Conservation (phyloP, 2,329 filamentous ascomycete species). For the Fonsecaea nubica region DNA sequence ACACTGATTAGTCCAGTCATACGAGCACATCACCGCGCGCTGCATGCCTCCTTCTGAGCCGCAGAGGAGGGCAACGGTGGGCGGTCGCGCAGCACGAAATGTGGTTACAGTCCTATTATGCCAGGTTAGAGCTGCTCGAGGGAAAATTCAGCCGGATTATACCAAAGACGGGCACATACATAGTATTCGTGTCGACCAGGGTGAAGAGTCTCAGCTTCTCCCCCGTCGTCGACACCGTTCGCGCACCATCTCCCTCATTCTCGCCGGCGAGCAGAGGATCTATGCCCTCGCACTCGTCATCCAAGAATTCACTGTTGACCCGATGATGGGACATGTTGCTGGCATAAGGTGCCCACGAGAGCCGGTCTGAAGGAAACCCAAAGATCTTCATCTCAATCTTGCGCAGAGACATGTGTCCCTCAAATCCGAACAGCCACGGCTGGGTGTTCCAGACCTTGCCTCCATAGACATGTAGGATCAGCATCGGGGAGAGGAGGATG, state of each 20-base stretch:
- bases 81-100: slow-evolving; percentile 50
- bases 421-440: slow-evolving; percentile 54
- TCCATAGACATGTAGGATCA: slow-evolving; percentile 48
- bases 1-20: slow-evolving; percentile 52
- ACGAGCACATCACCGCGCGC: slow-evolving; percentile 54
- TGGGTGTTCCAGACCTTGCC: slow-evolving; percentile 52
- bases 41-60: slow-evolving; percentile 56
- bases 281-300: slow-evolving; percentile 42
- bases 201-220: slow-evolving; percentile 47
- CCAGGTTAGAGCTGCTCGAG: neutral
- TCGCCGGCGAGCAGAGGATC: slow-evolving; percentile 44
- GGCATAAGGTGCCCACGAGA: slow-evolving; percentile 47
- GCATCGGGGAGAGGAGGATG: slow-evolving; percentile 44
- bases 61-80: slow-evolving; percentile 53
- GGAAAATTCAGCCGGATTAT: neutral
- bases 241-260: neutral
- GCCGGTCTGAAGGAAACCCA: slow-evolving; percentile 45
- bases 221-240: neutral
- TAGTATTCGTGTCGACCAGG: slow-evolving; percentile 51
- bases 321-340: slow-evolving; percentile 46
- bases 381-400: slow-evolving; percentile 51
- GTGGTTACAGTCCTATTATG: slow-evolving; percentile 44
- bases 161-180: slow-evolving; percentile 43
- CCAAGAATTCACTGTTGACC: slow-evolving; percentile 39
- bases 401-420: slow-evolving; percentile 50